Evolutionary conservation across 805 yeast species (phyloP), one percentile per base, ranked within the genome.

Genomic region (Hanseniaspora lachancei): DNA sequence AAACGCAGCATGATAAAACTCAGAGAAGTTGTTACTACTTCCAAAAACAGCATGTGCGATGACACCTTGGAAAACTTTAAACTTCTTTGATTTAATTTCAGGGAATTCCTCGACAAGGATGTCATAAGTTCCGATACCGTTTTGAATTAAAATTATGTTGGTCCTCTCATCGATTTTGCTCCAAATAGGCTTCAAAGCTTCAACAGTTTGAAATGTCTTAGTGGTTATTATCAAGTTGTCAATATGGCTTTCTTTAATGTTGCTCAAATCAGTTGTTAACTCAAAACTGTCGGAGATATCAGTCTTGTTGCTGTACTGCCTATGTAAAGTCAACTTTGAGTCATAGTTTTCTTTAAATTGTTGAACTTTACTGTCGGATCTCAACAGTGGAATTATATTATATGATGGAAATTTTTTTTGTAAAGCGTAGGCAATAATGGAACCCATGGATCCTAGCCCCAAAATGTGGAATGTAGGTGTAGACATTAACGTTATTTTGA

Each of bases 51-150:
- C 97, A 66, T 91, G 97, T 3, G 86, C 78, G 46, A 84, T 84
- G 24, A 89, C 81, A 54, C 89, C 96, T 63, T 81, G 85, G 62
- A 74, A 81, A 2, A 56, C 27, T 21, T 47, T 50, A 40, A 36
- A 56, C 15, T 56, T 56, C 20, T 51, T 35, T 4, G 20, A 5
- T 8, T 35, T 35, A 13, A 89, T 62, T 8, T 70, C 72, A 3
- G 97, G 96, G 4, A 80, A 68, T 23, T 69, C 64, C 2, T 72
- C 69, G 16, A 72, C 69, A 36, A 89, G 64, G 43, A 74, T 73
- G 12, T 84, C 85, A 7, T 78, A 71, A 23, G 85, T 81, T 10
- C 97, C 97, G 73, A 89, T 74, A 0, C 98, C 98, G 66, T 93
- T 93, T 62, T 93, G 97, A 7, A 91, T 68, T 23, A 93, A 68